Conservation (phyloP, 306 rosid genomes). For the Geum urbanum region DNA sequence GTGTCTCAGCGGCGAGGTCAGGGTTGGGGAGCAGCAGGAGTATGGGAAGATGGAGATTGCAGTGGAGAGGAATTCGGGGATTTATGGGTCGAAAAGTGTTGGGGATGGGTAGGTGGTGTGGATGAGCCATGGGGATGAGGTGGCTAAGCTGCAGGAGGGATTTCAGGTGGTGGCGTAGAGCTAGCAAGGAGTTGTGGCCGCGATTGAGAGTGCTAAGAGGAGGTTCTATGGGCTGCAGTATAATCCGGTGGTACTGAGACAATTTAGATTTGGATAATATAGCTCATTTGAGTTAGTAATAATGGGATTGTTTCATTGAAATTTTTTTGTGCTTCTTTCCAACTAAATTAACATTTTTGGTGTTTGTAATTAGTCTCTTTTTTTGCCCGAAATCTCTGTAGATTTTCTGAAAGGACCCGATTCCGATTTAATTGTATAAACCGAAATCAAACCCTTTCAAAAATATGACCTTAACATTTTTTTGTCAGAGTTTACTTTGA, state of each 20-base stretch:
- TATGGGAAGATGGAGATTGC: conserved; percentile 88
- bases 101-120: conserved; percentile 63
- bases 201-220: conserved; percentile 47
- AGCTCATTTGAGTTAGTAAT: not conserved
- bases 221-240: conserved; percentile 85
- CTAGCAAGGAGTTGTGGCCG: conserved; percentile 78
- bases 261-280: too few relatives aligned
- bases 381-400: not conserved
- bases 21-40: conserved; percentile 70
- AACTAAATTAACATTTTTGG: not conserved
- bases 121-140: conserved; percentile 99
- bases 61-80: conserved; percentile 40
- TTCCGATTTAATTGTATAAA: too few relatives aligned
- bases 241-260: conserved; percentile 68
- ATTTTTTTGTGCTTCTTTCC: not conserved
- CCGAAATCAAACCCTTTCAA: too few relatives aligned
- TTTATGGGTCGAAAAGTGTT: conserved; percentile 37
- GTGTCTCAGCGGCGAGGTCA: conserved; percentile 76
- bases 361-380: not conserved
- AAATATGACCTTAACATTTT: too few relatives aligned
- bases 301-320: not conserved
- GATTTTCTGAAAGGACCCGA: too few relatives aligned
- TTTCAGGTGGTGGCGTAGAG: conserved; percentile 71
- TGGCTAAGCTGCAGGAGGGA: conserved; percentile 48
- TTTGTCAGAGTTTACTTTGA: too few relatives aligned